phyloP scores from a whole-genome alignment of 148 eudicot genomes.

The Silene uniflora region DNA sequence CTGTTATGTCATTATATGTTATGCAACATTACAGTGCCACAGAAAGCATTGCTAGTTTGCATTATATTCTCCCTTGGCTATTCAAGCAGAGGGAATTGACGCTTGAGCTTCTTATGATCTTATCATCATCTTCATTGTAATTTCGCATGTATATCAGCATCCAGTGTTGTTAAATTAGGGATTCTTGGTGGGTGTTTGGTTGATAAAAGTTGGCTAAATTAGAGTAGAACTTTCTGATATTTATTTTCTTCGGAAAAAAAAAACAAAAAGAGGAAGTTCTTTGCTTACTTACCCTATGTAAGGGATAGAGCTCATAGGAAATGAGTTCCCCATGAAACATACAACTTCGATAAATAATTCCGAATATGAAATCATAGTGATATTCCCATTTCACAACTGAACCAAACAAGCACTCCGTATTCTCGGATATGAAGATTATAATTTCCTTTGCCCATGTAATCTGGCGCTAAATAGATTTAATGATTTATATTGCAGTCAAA shows the following conservation, averaged over 20 bases:
- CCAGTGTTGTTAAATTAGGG: not conserved
- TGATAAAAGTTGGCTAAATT: no score
- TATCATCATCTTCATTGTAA: not conserved
- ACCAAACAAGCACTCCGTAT: not conserved
- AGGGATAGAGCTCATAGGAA: no score
- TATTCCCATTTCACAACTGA: not conserved
- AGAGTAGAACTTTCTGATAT: no score
- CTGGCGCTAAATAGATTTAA: not conserved
- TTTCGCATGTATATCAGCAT: not conserved
- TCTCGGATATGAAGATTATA: not conserved
- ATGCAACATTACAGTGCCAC: no score
- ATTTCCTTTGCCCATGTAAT: not conserved
- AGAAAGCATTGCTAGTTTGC: not conserved
- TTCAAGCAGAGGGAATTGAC: not conserved
- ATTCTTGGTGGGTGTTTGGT: no score
- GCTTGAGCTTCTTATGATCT: not conserved
- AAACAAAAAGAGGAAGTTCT: no score
- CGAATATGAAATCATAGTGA: no score
- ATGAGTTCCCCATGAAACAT: no score
- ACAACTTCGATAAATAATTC: no score
- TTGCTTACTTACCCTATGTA: no score
- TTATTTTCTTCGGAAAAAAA: no score
- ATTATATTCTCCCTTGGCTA: not conserved
- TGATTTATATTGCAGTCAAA: constrained; percentile 58
- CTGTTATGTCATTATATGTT: no score